A percentile compares a stretch with the other conserved stretches of the same genome.
Evolutionary conservation across 2,329 filamentous ascomycete genomes (phyloP).

Genomic region (Microcyclosporella mali): DNA sequence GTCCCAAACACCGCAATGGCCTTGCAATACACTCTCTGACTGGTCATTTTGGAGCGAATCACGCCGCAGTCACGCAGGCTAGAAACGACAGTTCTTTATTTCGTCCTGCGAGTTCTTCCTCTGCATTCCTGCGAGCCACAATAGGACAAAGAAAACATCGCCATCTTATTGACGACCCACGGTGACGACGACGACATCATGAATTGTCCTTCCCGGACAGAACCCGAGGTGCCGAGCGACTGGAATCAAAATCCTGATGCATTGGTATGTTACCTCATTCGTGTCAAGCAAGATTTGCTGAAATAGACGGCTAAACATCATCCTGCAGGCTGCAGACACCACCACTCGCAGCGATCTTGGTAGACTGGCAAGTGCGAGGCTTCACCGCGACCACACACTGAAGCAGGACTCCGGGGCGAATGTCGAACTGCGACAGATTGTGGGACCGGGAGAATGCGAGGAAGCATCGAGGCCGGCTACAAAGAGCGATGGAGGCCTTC

Average conservation of each 20-base stretch:
- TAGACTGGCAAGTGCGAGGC: constrained; percentile 52
- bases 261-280: constrained; percentile 31
- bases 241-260: constrained; percentile 58
- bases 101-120: background rate
- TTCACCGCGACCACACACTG: constrained; percentile 42
- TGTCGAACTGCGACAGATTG: constrained; percentile 18
- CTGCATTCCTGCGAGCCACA: background rate
- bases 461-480: constrained; percentile 5
- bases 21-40: background rate
- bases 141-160: background rate
- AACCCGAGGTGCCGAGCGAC: constrained; percentile 47
- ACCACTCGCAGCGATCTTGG: constrained; percentile 59
- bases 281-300: too few species aligned
- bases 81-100: background rate
- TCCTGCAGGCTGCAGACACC: constrained; percentile 44
- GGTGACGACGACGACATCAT: constrained; percentile 35
- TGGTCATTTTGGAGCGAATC: background rate
- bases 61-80: background rate
- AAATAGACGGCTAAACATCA: too few species aligned
- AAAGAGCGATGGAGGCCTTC: constrained; percentile 13
- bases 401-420: constrained; percentile 26
- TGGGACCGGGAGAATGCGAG: constrained; percentile 9
- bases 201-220: constrained; percentile 60
- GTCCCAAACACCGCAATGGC: background rate
- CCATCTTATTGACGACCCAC: background rate